Base-by-base conservation (phyloP, 2,329 filamentous ascomycete species). In the Aureobasidium zeae region DNA sequence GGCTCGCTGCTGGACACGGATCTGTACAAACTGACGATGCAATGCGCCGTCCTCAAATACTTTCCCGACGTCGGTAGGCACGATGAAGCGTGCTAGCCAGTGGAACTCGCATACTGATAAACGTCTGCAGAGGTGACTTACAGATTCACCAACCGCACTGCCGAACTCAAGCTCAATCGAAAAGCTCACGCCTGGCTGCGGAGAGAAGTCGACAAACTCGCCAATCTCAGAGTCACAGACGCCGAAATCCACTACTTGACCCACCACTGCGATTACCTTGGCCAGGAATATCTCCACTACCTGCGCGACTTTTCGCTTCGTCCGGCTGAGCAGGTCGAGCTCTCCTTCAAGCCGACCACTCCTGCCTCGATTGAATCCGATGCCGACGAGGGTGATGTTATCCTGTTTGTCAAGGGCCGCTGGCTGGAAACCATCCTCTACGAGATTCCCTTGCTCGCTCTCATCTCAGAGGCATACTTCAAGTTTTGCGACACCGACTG, bases 11-110 rank as follows among this genome's bases (percentile, higher is more conserved):
- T 72, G 33, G 69, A 72, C 46, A 72, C 69, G 44, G 79, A 83
- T 61, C 65, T 98, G 49, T 98, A 95, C 76, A 98, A 98, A 66
- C 67, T 98, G 64, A 98, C 91, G 15, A 98, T 98, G 91, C 91
- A 98, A 81, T 94, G 85, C 60, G 87, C 87, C 49, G 82, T 96
- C 52, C 75, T 93, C 53, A 93, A 93, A 64, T 93, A 88, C 69
- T 96, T 94, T 63, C 82, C 82, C 24, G 73, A 88, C 47, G 68
- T 70, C 46, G 53, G 68, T 71, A 52, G 58, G 11, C 13, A 20
- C 37, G 13, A n/a, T n/a, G n/a, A n/a, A n/a, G n/a, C n/a, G n/a
- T n/a, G n/a, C n/a, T n/a, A n/a, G n/a, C n/a, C 5, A 10, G 7
- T 9, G 20, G 16, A 3, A 20, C 13, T n/a, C 7, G 8, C 13